phyloP scores from a whole-genome alignment of 805 yeast genomes.

The Kazachstania viticola region DNA sequence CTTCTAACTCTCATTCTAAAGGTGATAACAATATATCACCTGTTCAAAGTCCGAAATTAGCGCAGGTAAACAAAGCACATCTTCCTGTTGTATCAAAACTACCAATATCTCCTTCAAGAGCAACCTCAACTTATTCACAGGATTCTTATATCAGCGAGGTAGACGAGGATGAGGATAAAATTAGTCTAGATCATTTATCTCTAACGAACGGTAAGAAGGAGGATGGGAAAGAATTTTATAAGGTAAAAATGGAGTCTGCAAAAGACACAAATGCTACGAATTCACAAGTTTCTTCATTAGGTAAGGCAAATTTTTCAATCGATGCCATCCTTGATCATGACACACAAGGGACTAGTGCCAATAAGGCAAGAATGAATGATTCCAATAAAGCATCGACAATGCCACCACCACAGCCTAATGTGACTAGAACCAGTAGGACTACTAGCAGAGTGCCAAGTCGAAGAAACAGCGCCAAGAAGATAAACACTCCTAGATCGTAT shows the following conservation, averaged over 20 bases:
- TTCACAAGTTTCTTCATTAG: not conserved
- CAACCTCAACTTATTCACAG: slow-evolving; percentile 10
- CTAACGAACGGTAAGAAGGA: not conserved
- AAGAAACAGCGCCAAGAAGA: not conserved
- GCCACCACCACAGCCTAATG: too few species aligned
- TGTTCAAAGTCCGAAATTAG: slow-evolving; percentile 10
- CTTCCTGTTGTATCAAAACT: slow-evolving; percentile 13
- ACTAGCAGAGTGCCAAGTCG: not conserved
- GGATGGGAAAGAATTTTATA: not conserved
- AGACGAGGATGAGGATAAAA: slow-evolving; percentile 6
- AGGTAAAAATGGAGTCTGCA: not conserved
- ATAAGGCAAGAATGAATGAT: not conserved
- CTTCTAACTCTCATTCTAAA: slow-evolving; percentile 1
- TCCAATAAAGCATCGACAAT: not conserved
- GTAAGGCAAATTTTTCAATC: slow-evolving; percentile 3
- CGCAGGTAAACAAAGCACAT: slow-evolving; percentile 5
- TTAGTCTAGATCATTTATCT: not conserved
- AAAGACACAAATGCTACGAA: slow-evolving; percentile 4
- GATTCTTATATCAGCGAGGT: slow-evolving; percentile 16
- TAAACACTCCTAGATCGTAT: not conserved
- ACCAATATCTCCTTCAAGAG: slow-evolving; percentile 9
- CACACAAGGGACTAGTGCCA: not conserved
- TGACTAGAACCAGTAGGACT: not conserved
- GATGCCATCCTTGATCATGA: slow-evolving; percentile 6
- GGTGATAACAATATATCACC: slow-evolving; percentile 3